These are phyloP conservation scores for Coemansia sp. DNA, from an alignment of 192 early-diverging fungal species.

Conservation along the genomic window DNA sequence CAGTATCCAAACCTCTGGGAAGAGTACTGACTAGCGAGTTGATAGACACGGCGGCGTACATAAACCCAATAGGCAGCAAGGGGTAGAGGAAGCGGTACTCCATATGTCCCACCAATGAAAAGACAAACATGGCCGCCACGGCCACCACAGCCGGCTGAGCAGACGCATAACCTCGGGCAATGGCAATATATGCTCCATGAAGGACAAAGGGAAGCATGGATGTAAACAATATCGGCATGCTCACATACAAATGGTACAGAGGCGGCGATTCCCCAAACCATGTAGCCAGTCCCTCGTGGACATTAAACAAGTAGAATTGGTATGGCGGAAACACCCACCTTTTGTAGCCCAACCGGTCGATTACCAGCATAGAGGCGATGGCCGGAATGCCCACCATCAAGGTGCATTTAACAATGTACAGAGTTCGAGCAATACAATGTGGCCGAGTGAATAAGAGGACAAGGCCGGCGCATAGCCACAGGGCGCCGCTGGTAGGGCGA, in stretches of 20 bases:
- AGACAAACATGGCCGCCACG: conserved; percentile 62
- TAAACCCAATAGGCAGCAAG: conserved; percentile 70
- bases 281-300: conserved; percentile 74
- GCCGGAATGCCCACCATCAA: conserved; percentile 43
- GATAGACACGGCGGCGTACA: conserved; percentile 57
- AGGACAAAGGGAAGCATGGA: conserved; percentile 74
- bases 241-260: conserved; percentile 90
- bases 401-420: conserved; percentile 17
- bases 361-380: conserved; percentile 51
- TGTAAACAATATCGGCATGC: conserved; percentile 76
- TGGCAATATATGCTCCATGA: conserved; percentile 56
- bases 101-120: conserved; percentile 85
- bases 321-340: conserved; percentile 73
- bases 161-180: conserved; percentile 4
- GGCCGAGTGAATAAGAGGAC: conserved; percentile 57
- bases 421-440: conserved; percentile 3
- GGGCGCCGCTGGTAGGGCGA: conserved; percentile 84
- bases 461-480: conserved; percentile 83
- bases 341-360: conserved; percentile 78
- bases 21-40: conserved; percentile 38
- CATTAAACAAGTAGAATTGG: conserved; percentile 84
- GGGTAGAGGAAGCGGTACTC: conserved; percentile 96
- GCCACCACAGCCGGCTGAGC: conserved; percentile 51
- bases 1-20: not conserved
- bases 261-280: conserved; percentile 94